phyloP scores from a whole-genome alignment of 1,139 yeast species.

The Saccharomyces hybrid region DNA sequence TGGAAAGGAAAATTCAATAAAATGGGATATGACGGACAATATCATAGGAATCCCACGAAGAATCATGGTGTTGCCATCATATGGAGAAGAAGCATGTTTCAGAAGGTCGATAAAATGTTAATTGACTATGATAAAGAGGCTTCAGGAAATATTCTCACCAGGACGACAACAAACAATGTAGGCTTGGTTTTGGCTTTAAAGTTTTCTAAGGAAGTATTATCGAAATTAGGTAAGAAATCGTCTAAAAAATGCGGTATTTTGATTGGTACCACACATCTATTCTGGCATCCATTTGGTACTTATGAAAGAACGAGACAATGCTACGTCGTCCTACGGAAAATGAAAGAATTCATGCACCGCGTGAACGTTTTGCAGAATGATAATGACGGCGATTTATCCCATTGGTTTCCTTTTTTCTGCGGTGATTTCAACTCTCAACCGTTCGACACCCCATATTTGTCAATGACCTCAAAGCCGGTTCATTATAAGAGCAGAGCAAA shows the following conservation, averaged over 20 bases:
- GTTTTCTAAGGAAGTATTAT: slow-evolving; percentile 35
- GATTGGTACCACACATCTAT: slow-evolving; percentile 79
- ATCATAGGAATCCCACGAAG: slow-evolving; percentile 52
- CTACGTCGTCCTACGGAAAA: slow-evolving; percentile 51
- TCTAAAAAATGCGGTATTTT: slow-evolving; percentile 43
- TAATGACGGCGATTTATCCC: slow-evolving; percentile 18
- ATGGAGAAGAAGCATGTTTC: slow-evolving; percentile 43
- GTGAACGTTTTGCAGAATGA: slow-evolving; percentile 33
- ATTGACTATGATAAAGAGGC: slow-evolving; percentile 57
- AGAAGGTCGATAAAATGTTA: slow-evolving; percentile 42
- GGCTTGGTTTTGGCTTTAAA: slow-evolving; percentile 56
- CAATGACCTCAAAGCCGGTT: slow-evolving; percentile 61
- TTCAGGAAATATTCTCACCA: slow-evolving; percentile 41
- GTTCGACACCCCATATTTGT: slow-evolving; percentile 73
- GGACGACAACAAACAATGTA: slow-evolving; percentile 62
- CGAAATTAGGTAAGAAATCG: neutral
- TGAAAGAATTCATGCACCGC: slow-evolving; percentile 46
- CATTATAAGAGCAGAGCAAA: slow-evolving; percentile 43
- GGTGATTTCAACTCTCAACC: slow-evolving; percentile 94
- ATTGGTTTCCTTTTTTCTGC: slow-evolving; percentile 41
- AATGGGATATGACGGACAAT: slow-evolving; percentile 54
- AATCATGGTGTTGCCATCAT: slow-evolving; percentile 75
- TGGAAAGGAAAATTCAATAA: slow-evolving; percentile 55
- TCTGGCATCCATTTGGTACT: slow-evolving; percentile 94
- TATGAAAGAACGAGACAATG: slow-evolving; percentile 82